Percentiles rank a stretch among this genome's conserved stretches.
Evolutionary conservation across 1,284 basidiomycete species (phyloP).

Genomic region (Microbotryum saponariae): DNA sequence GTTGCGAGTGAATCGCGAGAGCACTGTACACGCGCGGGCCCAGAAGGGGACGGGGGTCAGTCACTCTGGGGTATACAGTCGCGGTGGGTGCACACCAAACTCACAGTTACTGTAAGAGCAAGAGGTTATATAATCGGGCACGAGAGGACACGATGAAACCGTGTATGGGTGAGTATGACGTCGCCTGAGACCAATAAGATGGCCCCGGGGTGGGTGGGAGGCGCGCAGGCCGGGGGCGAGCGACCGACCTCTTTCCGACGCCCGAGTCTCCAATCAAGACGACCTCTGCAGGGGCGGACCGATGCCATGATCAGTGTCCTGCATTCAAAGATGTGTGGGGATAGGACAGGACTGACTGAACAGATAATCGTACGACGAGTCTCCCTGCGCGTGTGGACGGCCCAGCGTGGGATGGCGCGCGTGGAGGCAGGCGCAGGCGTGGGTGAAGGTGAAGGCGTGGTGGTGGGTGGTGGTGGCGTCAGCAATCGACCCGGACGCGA

Average conservation of each 20-base stretch:
- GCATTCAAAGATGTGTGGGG: neutral
- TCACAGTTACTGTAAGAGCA: slow-evolving; percentile 41
- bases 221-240: neutral
- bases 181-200: too few species aligned
- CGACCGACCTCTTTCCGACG: slow-evolving; percentile 78
- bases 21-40: slow-evolving; percentile 41
- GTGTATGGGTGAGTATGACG: too few species aligned
- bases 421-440: too few species aligned
- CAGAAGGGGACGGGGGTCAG: neutral
- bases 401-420: too few species aligned
- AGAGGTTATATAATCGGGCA: neutral
- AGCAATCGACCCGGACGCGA: too few species aligned
- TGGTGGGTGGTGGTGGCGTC: too few species aligned
- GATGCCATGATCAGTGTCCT: neutral
- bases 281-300: slow-evolving; percentile 51
- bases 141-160: neutral
- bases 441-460: too few species aligned
- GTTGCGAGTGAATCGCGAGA: slow-evolving; percentile 92
- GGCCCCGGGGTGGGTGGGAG: too few species aligned
- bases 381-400: slow-evolving; percentile 13
- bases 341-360: slow-evolving; percentile 58
- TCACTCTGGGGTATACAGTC: neutral
- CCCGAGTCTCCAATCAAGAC: slow-evolving; percentile 98
- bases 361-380: slow-evolving; percentile 69
- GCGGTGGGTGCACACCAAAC: slow-evolving; percentile 17